Base-by-base conservation (phyloP, 2,329 filamentous ascomycete genomes). In the Pezicula neosporulosa region DNA sequence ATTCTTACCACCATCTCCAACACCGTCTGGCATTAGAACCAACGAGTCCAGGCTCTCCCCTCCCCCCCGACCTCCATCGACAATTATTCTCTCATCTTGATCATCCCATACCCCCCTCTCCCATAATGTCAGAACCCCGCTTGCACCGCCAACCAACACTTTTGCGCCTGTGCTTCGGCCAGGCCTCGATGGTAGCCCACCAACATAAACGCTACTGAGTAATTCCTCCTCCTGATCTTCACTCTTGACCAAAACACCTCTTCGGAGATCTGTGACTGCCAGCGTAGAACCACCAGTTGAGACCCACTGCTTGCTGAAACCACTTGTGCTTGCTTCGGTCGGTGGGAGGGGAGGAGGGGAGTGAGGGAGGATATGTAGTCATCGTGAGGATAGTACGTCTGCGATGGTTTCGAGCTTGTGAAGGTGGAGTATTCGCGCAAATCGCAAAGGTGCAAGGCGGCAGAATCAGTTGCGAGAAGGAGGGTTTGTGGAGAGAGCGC, bases 161-260 rank as follows among this genome's bases (percentile, higher is more conserved):
- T 87, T 87, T 62, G 86, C 79, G 5, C 90, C 90, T 44, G 89
- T 87, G 62, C 83, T 86, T 6, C 78, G 78, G 28, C 80, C 81
- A 37, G 71, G 72, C 51, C 66, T 69, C 52, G 86, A 84, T 0
- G 88, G 83, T 54, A 96, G 71, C 0, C 91, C 91, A 0, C 85
- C 81, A 16, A 97, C 83, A 64, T 90, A 89, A 44, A 83, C 76
- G 1, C 88, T 87, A 63, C 87, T 89, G n/a, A 97, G 77, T 52
- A 97, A 73, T 70, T 97, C 90, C 58, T 97, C 92, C 62, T 95
- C 94, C 66, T 97, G 94, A 63, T 97, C 91, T 65, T 97, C 94
- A 59, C 90, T 96, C 53, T 87, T 87, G 3, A 92, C 87, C 41
- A 97, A 74, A 6, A 97, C 89, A 13, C 93, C 93, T 44, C 89